Evolutionary conservation across 2,329 filamentous ascomycete genomes (phyloP), one percentile per base, ranked within the genome.

Genomic region (Fusarium hainanense): DNA sequence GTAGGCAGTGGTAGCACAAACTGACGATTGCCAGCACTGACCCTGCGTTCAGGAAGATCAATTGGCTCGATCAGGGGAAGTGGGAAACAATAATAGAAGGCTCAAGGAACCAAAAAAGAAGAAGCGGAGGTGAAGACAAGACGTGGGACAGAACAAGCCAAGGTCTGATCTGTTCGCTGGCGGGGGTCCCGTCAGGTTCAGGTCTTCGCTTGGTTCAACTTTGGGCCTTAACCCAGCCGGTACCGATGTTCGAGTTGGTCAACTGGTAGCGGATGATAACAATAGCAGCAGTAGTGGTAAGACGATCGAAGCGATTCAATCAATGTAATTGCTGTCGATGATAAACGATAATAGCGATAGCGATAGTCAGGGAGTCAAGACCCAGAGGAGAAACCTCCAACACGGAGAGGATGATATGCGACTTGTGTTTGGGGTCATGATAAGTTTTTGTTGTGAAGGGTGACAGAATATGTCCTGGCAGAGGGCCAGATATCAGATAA

Each of bases 341-440:
- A 40, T 32, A 21, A 46, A 66, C 30, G 30, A 42, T 59, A n/a
- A 37, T 34, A 48, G 48, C 32, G 47, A 67, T 58, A 65, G 64
- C 58, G 55, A 58, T 69, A 77, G 78, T 81, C 80, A 81, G 73
- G 79, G 79, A 67, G 79, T 79, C 73, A 76, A 70, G 64, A 78
- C 75, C 79, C 79, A 78, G 67, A 79, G 79, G 63, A 79, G 74
- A 62, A 81, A 79, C 69, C 80, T 82, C 80, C 80, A 76, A 71
- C 75, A 76, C 73, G 80, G 79, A 81, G 79, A 81, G 75, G 76
- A 76, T 74, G 74, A 77, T 75, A 77, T 76, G 59, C 78, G 77
- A 66, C 69, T 74, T 70, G 72, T 75, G 77, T 79, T 77, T 70
- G 76, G 74, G 78, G 74, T 80, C 80, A 82, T 82, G 77, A 80